Evolutionary conservation across 2,329 filamentous ascomycete genomes (phyloP).

Genomic region (Beauveria sp.): DNA sequence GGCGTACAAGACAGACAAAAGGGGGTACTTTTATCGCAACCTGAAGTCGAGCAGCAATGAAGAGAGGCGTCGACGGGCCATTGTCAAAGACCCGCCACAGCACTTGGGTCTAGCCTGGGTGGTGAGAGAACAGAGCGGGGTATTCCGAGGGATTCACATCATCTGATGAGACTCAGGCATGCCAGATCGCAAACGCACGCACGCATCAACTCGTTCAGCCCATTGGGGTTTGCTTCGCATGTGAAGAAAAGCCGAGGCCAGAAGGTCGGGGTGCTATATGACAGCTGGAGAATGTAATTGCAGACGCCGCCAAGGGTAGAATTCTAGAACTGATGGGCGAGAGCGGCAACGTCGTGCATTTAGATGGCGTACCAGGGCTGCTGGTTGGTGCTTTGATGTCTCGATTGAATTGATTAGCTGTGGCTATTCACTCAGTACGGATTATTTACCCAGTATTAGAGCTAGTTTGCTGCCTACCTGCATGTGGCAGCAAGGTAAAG

Average conservation of each 20-base stretch:
- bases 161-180: too few species aligned
- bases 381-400: background rate
- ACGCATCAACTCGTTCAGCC: background rate
- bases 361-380: background rate
- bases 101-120: background rate
- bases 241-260: background rate
- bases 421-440: too few species aligned
- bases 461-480: too few species aligned
- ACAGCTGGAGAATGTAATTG: background rate
- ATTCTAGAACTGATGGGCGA: background rate
- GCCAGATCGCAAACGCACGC: background rate
- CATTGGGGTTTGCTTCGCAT: background rate
- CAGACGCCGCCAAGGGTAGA: background rate
- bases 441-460: too few species aligned
- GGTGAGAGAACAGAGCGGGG: background rate
- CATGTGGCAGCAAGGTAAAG: too few species aligned
- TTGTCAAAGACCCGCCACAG: background rate
- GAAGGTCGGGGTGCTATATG: background rate
- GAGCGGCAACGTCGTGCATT: background rate
- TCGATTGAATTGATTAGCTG: too few species aligned
- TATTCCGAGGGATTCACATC: too few species aligned
- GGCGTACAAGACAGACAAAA: background rate
- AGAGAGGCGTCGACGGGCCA: background rate
- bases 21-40: background rate
- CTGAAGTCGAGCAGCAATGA: background rate